Conservation (phyloP, 768 basidiomycete genomes). For the Suillus alpinus region DNA sequence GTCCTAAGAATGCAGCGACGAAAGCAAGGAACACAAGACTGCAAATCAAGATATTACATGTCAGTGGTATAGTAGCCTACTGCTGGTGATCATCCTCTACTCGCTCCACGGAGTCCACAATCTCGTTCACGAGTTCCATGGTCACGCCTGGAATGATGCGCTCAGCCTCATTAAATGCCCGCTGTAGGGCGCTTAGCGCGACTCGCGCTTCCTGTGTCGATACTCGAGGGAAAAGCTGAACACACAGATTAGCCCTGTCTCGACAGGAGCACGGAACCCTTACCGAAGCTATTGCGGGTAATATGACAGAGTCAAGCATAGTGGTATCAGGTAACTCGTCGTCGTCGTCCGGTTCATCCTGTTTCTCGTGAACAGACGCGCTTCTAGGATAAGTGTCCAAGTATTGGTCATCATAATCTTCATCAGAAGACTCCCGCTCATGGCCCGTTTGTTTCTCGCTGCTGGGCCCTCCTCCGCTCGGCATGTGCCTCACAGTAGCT, state of each 20-base stretch:
- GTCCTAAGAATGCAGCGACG: constrained; percentile 6
- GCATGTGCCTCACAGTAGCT: constrained; percentile 66
- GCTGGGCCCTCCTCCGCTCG: constrained; percentile 26
- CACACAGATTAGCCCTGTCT: not conserved
- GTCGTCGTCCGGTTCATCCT: constrained; percentile 46
- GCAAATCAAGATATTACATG: constrained; percentile 1
- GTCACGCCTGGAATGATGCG: constrained; percentile 94
- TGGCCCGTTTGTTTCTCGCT: constrained; percentile 29
- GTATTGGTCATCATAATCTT: constrained; percentile 62
- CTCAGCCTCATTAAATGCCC: constrained; percentile 94
- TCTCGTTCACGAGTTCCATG: constrained; percentile 60
- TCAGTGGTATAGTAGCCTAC: constrained; percentile 32
- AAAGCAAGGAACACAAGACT: constrained; percentile 13
- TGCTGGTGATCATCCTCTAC: constrained; percentile 55
- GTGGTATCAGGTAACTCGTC: constrained; percentile 68
- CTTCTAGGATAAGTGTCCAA: constrained; percentile 46
- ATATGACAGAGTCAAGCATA: constrained; percentile 94
- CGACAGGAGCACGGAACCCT: constrained; percentile 20
- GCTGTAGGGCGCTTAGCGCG: constrained; percentile 86
- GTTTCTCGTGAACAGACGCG: constrained; percentile 31
- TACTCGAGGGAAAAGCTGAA: constrained; percentile 58
- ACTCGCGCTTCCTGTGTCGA: constrained; percentile 89
- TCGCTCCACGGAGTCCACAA: constrained; percentile 89
- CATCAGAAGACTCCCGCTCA: constrained; percentile 55
- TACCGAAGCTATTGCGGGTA: constrained; percentile 96